phyloP scores from a whole-genome alignment of 2,329 filamentous ascomycete species.

The Pezicula rhizophila region DNA sequence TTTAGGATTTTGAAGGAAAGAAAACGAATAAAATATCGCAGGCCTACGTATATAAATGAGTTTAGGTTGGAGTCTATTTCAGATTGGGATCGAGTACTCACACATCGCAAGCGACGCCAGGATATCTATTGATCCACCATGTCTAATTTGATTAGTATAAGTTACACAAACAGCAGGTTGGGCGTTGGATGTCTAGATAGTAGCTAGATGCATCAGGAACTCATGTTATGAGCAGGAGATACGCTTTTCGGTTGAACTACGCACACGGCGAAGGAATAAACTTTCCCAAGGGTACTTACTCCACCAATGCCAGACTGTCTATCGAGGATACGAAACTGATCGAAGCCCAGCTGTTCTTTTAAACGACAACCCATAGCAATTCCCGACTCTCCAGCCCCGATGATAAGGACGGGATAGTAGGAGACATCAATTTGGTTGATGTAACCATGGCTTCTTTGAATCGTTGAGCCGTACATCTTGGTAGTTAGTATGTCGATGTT shows the following conservation, averaged over 20 bases:
- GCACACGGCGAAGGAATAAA: too few relatives aligned
- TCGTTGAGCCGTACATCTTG: constrained; percentile 25
- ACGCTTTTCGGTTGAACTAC: not conserved
- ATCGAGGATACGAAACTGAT: constrained; percentile 54
- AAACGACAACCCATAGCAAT: constrained; percentile 53
- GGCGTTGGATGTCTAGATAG: too few relatives aligned
- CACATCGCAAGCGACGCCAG: constrained; percentile 46
- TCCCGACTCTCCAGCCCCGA: constrained; percentile 53
- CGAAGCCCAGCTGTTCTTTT: constrained; percentile 45
- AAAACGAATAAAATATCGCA: constrained; percentile 49
- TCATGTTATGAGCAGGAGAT: not conserved
- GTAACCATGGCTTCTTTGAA: constrained; percentile 33
- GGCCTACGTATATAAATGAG: constrained; percentile 34
- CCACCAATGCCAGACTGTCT: constrained; percentile 50
- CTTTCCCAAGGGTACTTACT: not conserved
- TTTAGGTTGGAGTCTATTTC: not conserved
- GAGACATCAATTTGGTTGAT: constrained; percentile 29
- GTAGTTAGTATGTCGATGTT: not conserved
- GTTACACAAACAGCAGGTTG: too few relatives aligned
- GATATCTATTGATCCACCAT: constrained; percentile 57
- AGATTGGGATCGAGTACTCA: constrained; percentile 19
- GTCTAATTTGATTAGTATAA: constrained; percentile 8
- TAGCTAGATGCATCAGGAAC: too few relatives aligned
- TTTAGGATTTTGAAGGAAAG: constrained; percentile 44
- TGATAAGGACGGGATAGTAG: constrained; percentile 39